phyloP scores from a whole-genome alignment of 495 filamentous ascomycete genomes.

The Apodospora peruviana region DNA sequence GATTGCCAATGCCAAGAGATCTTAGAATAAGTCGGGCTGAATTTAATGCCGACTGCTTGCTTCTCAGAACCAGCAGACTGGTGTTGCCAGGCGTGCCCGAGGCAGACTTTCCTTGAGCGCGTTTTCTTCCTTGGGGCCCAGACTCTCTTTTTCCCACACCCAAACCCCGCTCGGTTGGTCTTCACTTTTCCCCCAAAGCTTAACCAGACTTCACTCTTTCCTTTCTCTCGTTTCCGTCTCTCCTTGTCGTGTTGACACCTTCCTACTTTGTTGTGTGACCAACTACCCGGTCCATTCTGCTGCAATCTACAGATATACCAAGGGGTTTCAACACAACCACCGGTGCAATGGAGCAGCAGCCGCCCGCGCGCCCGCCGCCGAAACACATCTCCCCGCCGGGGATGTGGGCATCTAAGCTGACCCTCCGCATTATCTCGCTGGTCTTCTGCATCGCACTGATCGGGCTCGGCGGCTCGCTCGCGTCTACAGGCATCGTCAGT shows the following conservation, averaged over 20 bases:
- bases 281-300: background rate
- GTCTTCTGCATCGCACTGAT: conserved; percentile 6
- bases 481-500: background rate
- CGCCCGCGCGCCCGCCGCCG: too few relatives aligned
- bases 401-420: conserved; percentile 11
- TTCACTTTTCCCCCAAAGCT: background rate
- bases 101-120: background rate
- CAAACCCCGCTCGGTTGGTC: background rate
- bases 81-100: background rate
- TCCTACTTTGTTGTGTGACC: background rate
- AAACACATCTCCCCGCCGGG: conserved; percentile 1
- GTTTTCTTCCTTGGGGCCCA: background rate
- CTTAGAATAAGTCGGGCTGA: background rate
- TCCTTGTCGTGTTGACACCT: background rate
- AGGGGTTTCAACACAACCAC: background rate
- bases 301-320: too few relatives aligned
- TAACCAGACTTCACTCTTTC: background rate
- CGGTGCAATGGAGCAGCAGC: background rate
- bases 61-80: background rate
- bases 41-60: background rate
- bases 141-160: too few relatives aligned
- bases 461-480: background rate
- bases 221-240: background rate
- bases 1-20: too few relatives aligned
- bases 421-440: conserved; percentile 7